Percentiles rank a stretch among this genome's conserved stretches.
phyloP scores from a whole-genome alignment of 495 filamentous ascomycete genomes.

The Annulohypoxylon moriforme region DNA sequence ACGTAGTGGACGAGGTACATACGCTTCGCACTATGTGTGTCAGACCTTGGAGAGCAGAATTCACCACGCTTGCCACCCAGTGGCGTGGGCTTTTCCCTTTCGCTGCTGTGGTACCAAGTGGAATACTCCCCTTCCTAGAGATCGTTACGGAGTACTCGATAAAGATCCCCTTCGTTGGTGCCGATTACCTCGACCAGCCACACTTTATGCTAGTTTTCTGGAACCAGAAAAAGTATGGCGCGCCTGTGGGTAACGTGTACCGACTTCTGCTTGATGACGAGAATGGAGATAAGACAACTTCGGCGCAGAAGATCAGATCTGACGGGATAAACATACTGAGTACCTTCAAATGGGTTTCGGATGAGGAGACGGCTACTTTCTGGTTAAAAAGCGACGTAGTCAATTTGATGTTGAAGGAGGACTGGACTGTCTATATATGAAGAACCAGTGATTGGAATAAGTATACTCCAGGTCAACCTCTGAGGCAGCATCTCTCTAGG shows the following conservation, averaged over 20 bases:
- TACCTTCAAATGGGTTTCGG: constrained; percentile 42
- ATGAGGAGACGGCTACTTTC: constrained; percentile 39
- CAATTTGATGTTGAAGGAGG: constrained; percentile 34
- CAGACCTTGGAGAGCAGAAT: constrained; percentile 47
- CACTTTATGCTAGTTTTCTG: constrained; percentile 50
- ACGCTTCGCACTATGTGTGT: constrained; percentile 37
- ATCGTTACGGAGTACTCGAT: constrained; percentile 46
- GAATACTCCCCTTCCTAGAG: constrained; percentile 35
- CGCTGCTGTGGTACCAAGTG: constrained; percentile 36
- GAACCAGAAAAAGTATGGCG: constrained; percentile 29
- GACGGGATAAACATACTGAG: constrained; percentile 43
- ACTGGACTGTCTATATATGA: constrained; percentile 47
- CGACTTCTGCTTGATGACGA: constrained; percentile 38
- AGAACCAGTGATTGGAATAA: constrained; percentile 7
- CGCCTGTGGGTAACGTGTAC: constrained; percentile 2
- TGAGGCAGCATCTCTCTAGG: neutral
- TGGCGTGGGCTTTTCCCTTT: constrained; percentile 49
- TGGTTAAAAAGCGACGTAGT: constrained; percentile 49
- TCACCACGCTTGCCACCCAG: constrained; percentile 46
- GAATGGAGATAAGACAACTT: constrained; percentile 12
- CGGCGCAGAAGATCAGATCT: constrained; percentile 20
- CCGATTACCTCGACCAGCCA: constrained; percentile 17
- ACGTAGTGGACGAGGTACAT: constrained; percentile 29
- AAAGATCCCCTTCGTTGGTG: constrained; percentile 12
- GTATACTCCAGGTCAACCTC: neutral